phyloP scores from a whole-genome alignment of 768 basidiomycete genomes.

The Dentipellis fragilis region DNA sequence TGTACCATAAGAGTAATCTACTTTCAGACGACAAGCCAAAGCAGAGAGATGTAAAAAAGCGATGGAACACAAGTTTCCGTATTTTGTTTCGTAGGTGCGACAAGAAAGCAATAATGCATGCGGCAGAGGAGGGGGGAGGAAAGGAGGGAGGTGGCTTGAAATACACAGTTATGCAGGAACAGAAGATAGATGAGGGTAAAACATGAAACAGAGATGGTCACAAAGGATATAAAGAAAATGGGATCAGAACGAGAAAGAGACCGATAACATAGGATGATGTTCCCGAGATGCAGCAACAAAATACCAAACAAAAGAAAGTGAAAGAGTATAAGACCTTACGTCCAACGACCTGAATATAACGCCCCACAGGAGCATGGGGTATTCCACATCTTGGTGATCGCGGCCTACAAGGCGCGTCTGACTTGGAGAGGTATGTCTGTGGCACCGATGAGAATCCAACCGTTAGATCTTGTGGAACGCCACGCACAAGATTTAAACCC shows the following conservation, averaged over 20 bases:
- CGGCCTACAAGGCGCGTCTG: not conserved
- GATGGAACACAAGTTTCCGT: not conserved
- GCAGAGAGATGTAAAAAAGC: conserved; percentile 3
- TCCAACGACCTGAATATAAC: conserved; percentile 4
- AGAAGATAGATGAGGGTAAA: not conserved
- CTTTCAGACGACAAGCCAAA: conserved; percentile 10
- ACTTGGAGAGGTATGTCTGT: not conserved
- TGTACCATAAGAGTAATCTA: conserved; percentile 8
- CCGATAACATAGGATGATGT: conserved; percentile 1
- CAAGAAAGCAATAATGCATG: conserved; percentile 12
- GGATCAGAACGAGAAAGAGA: not conserved
- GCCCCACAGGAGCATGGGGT: not conserved
- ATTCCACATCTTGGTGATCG: not conserved
- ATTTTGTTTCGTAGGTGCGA: not conserved
- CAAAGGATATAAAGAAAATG: conserved; percentile 7
- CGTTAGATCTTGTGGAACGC: conserved; percentile 24
- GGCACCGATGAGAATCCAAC: conserved; percentile 36
- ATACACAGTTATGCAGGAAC: conserved; percentile 7
- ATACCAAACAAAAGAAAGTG: not conserved
- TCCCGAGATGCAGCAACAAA: conserved; percentile 11
- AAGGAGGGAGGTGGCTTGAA: conserved; percentile 4
- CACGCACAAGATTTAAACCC: conserved; percentile 52
- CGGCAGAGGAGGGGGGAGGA: too few relatives aligned
- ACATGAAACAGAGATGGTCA: conserved; percentile 4
- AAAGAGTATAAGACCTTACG: not conserved